Percentiles rank a stretch among this genome's conserved stretches.
Evolutionary conservation across 768 basidiomycete species (phyloP).

Genomic region (Daedaleopsis nitida): DNA sequence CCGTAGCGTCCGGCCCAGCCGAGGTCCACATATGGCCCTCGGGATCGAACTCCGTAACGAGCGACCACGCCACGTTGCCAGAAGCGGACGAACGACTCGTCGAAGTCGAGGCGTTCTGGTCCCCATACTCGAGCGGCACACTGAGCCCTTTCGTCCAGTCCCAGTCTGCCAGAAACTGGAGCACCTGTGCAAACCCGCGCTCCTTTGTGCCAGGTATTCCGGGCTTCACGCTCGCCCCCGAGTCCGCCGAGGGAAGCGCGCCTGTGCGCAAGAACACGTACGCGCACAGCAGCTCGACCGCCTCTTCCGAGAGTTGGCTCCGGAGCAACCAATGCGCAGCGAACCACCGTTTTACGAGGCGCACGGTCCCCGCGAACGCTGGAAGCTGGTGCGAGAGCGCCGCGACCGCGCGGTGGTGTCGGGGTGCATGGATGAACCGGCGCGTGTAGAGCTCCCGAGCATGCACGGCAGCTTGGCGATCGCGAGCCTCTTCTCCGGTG

Average conservation of each 20-base stretch:
- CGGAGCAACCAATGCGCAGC: constrained; percentile 86
- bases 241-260: constrained; percentile 28
- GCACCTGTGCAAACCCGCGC: constrained; percentile 73
- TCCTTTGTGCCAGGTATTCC: constrained; percentile 74
- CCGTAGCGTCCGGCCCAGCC: constrained; percentile 63
- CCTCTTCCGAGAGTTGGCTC: constrained; percentile 73
- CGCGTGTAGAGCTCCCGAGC: constrained; percentile 62
- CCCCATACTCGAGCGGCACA: constrained; percentile 67
- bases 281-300: constrained; percentile 84
- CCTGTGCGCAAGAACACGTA: constrained; percentile 68
- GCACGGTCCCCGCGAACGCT: constrained; percentile 82
- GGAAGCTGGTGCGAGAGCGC: constrained; percentile 77
- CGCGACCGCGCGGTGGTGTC: constrained; percentile 83
- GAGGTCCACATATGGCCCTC: constrained; percentile 79
- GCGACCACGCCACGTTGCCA: constrained; percentile 52
- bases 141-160: constrained; percentile 74
- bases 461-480: constrained; percentile 56
- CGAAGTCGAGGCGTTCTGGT: constrained; percentile 29
- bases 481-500: constrained; percentile 35
- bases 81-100: constrained; percentile 1
- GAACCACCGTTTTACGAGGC: constrained; percentile 93
- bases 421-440: constrained; percentile 78
- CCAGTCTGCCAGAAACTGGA: constrained; percentile 81
- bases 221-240: constrained; percentile 38
- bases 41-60: constrained; percentile 78